A percentile compares a stretch with the other conserved stretches of the same genome.
phyloP scores from a whole-genome alignment of 129 eudicot genomes.

The Helichrysum umbraculigerum region DNA sequence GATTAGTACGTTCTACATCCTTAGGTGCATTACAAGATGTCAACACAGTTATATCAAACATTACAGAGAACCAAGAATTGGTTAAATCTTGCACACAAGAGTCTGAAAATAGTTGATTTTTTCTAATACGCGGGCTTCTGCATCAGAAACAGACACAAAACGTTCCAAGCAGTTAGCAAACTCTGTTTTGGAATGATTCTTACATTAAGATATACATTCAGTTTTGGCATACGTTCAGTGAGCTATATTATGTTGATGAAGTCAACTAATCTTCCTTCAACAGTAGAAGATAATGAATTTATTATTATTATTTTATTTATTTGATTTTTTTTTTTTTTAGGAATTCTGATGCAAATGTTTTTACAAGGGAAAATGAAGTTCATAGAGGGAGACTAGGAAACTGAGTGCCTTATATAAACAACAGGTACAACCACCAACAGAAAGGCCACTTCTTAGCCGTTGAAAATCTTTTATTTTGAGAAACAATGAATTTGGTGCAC shows the following conservation, averaged over 20 bases:
- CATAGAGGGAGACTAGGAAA: conserved; percentile 70
- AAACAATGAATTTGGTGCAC: conserved; percentile 49
- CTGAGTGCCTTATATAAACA: conserved; percentile 62
- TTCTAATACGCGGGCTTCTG: conserved; percentile 46
- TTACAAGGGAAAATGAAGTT: conserved; percentile 85
- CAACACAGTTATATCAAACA: conserved; percentile 44
- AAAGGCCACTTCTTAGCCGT: conserved; percentile 50
- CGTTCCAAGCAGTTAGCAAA: conserved; percentile 78
- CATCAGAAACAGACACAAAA: conserved; percentile 66
- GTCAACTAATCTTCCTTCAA: neutral
- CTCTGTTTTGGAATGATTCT: conserved; percentile 12
- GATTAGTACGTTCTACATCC: conserved; percentile 30
- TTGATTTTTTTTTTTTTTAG: neutral
- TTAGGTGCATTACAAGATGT: conserved; percentile 43
- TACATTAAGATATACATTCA: neutral
- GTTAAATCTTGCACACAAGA: conserved; percentile 53
- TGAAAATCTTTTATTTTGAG: conserved; percentile 63
- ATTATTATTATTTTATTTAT: no score
- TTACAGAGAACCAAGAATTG: conserved; percentile 52
- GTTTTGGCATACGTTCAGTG: neutral
- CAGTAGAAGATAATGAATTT: neutral
- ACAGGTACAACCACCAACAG: conserved; percentile 47
- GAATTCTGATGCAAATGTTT: conserved; percentile 6
- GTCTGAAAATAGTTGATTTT: conserved; percentile 55
- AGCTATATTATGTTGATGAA: neutral